phyloP scores from a whole-genome alignment of 169 alveolate genomes.

The Eimeria praecox region DNA sequence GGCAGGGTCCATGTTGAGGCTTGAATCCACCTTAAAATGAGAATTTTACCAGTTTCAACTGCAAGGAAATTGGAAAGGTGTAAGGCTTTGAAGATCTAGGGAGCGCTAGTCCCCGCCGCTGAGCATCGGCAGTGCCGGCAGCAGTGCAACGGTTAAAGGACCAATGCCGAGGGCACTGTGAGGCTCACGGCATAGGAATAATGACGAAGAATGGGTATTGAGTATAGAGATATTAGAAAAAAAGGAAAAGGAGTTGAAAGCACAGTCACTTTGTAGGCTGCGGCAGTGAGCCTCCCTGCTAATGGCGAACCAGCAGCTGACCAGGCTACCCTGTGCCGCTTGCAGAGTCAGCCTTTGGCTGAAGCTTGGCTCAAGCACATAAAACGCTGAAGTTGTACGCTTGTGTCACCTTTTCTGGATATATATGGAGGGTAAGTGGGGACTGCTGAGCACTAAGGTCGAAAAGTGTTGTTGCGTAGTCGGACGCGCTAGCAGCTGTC shows the following conservation, averaged over 20 bases:
- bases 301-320: conserved; percentile 68
- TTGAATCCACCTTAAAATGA: neutral
- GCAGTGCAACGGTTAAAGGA: conserved; percentile 3
- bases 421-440: neutral
- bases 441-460: neutral
- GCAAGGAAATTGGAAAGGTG: conserved; percentile 1
- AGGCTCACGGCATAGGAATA: conserved; percentile 51
- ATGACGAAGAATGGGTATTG: conserved; percentile 17
- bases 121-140: conserved; percentile 74
- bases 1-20: conserved; percentile 49
- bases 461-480: conserved; percentile 23
- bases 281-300: conserved; percentile 68
- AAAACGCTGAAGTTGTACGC: neutral
- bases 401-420: neutral
- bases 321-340: conserved; percentile 17
- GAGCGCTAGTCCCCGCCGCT: conserved; percentile 73
- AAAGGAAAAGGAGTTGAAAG: conserved; percentile 1
- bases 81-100: neutral
- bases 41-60: neutral
- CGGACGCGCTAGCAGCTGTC: conserved; percentile 70
- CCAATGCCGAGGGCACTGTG: conserved; percentile 30
- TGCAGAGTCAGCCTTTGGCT: neutral
- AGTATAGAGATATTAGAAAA: neutral
- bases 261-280: neutral
- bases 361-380: neutral